These are phyloP conservation scores for Emiliania huxleyi DNA, from an alignment of 78 protist species.

Conservation along the genomic window DNA sequence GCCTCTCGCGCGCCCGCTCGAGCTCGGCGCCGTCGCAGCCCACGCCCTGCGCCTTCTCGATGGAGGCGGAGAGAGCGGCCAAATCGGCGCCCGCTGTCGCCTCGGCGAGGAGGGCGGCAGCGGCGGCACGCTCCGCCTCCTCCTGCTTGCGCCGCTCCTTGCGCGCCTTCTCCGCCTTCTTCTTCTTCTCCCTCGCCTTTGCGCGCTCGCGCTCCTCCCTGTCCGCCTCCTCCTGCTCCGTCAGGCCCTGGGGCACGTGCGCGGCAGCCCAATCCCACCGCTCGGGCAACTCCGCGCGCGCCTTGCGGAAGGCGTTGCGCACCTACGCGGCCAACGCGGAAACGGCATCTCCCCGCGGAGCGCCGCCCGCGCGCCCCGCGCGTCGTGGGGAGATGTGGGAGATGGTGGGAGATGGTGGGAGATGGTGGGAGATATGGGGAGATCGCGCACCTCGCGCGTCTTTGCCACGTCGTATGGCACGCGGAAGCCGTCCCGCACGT, in stretches of 20 bases:
- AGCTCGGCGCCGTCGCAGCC: not conserved
- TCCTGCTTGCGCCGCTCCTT: not conserved
- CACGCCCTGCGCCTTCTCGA: not conserved
- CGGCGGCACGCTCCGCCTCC: not conserved
- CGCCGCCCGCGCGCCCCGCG: too few relatives aligned
- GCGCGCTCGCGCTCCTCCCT: not conserved
- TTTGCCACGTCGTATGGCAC: too few relatives aligned
- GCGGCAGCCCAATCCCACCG: constrained; percentile 5
- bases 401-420: too few relatives aligned
- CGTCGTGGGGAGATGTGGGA: too few relatives aligned
- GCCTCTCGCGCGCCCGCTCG: too few relatives aligned
- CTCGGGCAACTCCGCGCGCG: not conserved
- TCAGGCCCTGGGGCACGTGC: not conserved
- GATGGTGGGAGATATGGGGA: too few relatives aligned
- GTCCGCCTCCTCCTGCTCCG: not conserved
- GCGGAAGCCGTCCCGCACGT: too few relatives aligned
- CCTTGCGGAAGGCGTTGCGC: constrained; percentile 8
- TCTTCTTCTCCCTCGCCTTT: not conserved
- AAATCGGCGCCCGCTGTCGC: not conserved
- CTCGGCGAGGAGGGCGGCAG: not conserved
- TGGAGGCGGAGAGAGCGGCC: too few relatives aligned
- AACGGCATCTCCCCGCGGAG: too few relatives aligned
- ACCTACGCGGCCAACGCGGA: too few relatives aligned
- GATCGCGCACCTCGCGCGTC: too few relatives aligned
- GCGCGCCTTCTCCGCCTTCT: not conserved